These are phyloP conservation scores for Vigna hirtella DNA, from an alignment of 306 rosid genomes.

Conservation along the genomic window DNA sequence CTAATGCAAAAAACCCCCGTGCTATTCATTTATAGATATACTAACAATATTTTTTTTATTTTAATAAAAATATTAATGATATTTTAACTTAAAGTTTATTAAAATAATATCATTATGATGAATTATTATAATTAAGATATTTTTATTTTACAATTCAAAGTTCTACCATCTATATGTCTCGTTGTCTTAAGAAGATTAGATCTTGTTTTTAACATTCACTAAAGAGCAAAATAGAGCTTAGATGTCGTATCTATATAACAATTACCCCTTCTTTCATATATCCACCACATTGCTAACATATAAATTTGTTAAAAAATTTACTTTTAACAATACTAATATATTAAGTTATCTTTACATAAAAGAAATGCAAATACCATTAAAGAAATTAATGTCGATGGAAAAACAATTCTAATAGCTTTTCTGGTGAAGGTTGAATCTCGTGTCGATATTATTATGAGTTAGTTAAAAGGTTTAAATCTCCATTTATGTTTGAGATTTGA, in stretches of 20 bases:
- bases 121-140: too few species aligned
- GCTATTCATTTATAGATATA: not conserved
- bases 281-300: not conserved
- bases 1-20: not conserved
- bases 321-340: not conserved
- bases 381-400: not conserved
- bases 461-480: constrained; percentile 20
- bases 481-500: constrained; percentile 1
- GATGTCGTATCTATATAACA: too few species aligned
- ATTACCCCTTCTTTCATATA: not conserved
- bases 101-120: too few species aligned
- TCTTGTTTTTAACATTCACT: too few species aligned
- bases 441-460: constrained; percentile 11
- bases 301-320: too few species aligned
- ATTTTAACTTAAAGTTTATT: too few species aligned
- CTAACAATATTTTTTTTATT: too few species aligned
- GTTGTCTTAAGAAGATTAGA: too few species aligned
- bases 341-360: not conserved
- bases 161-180: too few species aligned
- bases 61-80: too few species aligned
- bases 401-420: not conserved
- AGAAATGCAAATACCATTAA: not conserved
- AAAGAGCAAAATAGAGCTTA: too few species aligned
- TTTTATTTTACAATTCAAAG: too few species aligned
- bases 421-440: not conserved